These are phyloP conservation scores for Stagonosporopsis vannaccii DNA, from an alignment of 2,329 filamentous ascomycete genomes.

Conservation along the genomic window DNA sequence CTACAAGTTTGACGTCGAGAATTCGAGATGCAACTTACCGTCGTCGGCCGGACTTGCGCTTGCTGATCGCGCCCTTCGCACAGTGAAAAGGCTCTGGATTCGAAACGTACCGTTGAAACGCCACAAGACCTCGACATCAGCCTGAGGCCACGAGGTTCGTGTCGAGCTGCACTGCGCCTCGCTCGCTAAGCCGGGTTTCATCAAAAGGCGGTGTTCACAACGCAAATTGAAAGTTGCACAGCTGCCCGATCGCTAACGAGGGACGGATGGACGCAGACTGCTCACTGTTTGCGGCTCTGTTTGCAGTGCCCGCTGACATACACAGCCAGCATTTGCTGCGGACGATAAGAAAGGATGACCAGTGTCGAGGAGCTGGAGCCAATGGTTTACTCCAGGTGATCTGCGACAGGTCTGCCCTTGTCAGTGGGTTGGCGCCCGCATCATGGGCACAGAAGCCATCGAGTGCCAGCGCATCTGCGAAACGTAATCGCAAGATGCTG, in stretches of 20 bases:
- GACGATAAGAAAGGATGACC: conserved; percentile 21
- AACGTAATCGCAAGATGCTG: conserved; percentile 1
- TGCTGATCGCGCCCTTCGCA: conserved; percentile 6
- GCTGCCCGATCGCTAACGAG: conserved; percentile 19
- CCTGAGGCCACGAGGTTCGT: conserved; percentile 37
- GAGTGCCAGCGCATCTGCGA: conserved; percentile 37
- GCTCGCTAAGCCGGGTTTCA: conserved; percentile 35
- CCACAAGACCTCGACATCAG: conserved; percentile 3
- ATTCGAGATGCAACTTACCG: conserved; percentile 20
- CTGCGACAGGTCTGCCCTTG: conserved; percentile 23
- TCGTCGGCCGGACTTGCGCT: conserved; percentile 14
- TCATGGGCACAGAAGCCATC: conserved; percentile 15
- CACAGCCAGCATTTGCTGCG: conserved; percentile 27
- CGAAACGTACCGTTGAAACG: conserved; percentile 15
- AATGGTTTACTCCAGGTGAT: conserved; percentile 37
- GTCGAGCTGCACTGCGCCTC: conserved; percentile 43
- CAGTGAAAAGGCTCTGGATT: conserved; percentile 6
- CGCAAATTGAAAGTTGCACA: conserved; percentile 30
- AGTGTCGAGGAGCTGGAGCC: conserved; percentile 36
- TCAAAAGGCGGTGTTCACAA: conserved; percentile 29
- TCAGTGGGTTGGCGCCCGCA: conserved; percentile 20
- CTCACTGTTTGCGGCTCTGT: conserved; percentile 43
- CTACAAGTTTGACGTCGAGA: conserved; percentile 27
- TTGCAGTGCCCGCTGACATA: conserved; percentile 20
- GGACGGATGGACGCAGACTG: conserved; percentile 11